phyloP scores from a whole-genome alignment of 2,329 filamentous ascomycete genomes.

The Penicillium sp. region DNA sequence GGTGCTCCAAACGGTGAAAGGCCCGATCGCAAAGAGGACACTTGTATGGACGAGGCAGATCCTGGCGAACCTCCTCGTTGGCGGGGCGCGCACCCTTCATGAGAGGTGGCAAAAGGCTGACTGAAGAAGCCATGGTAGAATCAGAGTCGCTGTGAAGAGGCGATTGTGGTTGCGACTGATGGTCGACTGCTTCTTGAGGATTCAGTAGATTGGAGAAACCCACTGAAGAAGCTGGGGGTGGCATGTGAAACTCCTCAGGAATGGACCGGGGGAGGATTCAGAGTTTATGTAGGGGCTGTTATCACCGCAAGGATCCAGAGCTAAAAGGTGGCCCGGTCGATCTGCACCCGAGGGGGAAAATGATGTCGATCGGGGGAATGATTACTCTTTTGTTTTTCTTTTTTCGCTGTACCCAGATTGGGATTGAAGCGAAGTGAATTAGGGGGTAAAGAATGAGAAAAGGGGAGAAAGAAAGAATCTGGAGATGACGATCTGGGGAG shows the following conservation, averaged over 20 bases:
- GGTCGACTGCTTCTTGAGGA: slow-evolving; percentile 45
- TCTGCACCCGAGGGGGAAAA: slow-evolving; percentile 26
- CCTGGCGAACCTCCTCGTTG: slow-evolving; percentile 63
- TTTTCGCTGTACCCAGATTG: neutral
- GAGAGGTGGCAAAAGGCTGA: slow-evolving; percentile 46
- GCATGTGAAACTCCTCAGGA: slow-evolving; percentile 60
- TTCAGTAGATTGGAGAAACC: slow-evolving; percentile 76
- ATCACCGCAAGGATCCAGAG: slow-evolving; percentile 21
- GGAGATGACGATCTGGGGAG: slow-evolving; percentile 31
- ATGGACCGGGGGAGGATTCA: slow-evolving; percentile 7
- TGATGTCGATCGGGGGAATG: slow-evolving; percentile 12
- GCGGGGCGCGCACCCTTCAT: slow-evolving; percentile 53
- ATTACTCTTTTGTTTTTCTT: slow-evolving; percentile 1
- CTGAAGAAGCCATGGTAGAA: slow-evolving; percentile 44
- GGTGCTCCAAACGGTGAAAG: slow-evolving; percentile 96
- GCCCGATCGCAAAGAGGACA: slow-evolving; percentile 98
- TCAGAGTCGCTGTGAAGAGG: slow-evolving; percentile 28
- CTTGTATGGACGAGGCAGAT: slow-evolving; percentile 95
- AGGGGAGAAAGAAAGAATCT: slow-evolving; percentile 18
- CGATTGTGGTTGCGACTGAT: slow-evolving; percentile 21
- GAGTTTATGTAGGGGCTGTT: slow-evolving; percentile 14
- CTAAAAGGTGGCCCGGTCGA: slow-evolving; percentile 28
- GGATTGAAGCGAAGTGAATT: neutral
- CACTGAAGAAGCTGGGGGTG: slow-evolving; percentile 70
- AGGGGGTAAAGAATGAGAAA: slow-evolving; percentile 4